Conservation (phyloP, 2,329 filamentous ascomycete genomes). For the Pseudogymnoascus sp. region DNA sequence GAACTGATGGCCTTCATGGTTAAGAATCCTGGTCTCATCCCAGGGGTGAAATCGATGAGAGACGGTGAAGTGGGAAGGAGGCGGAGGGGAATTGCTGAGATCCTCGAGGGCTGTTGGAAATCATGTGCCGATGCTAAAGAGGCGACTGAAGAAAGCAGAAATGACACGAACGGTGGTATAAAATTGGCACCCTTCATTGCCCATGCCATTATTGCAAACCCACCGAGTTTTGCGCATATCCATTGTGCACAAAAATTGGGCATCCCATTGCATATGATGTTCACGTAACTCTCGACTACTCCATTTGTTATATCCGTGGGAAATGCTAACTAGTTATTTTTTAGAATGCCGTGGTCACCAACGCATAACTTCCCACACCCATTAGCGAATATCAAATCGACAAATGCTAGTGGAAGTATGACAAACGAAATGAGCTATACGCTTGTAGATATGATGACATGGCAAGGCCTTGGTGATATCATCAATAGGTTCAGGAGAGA, state of each 20-base stretch:
- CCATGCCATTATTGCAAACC: constrained; percentile 66
- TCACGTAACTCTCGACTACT: constrained; percentile 50
- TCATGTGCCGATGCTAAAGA: constrained; percentile 71
- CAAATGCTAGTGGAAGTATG: constrained; percentile 51
- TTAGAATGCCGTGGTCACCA: constrained; percentile 55
- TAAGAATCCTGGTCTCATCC: constrained; percentile 76
- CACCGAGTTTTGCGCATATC: constrained; percentile 62
- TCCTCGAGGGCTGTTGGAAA: constrained; percentile 72
- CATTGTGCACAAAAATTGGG: constrained; percentile 64
- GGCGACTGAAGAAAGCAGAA: constrained; percentile 33
- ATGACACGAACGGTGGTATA: constrained; percentile 20
- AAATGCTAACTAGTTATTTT: not conserved
- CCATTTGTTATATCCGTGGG: constrained; percentile 12
- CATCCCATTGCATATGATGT: constrained; percentile 70
- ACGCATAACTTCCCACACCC: constrained; percentile 60
- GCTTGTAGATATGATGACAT: constrained; percentile 63
- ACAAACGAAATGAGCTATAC: constrained; percentile 62
- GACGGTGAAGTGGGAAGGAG: constrained; percentile 67
- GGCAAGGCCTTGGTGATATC: constrained; percentile 75
- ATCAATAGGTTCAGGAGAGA: constrained; percentile 80
- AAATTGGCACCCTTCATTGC: constrained; percentile 52
- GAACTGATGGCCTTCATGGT: constrained; percentile 83
- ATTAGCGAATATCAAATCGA: constrained; percentile 53
- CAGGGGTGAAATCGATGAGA: constrained; percentile 63
- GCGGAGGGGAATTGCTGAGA: constrained; percentile 63